Percentiles rank a stretch among this genome's conserved stretches.
Evolutionary conservation across 345 rosid species (phyloP).

Genomic region (Punica granatum): DNA sequence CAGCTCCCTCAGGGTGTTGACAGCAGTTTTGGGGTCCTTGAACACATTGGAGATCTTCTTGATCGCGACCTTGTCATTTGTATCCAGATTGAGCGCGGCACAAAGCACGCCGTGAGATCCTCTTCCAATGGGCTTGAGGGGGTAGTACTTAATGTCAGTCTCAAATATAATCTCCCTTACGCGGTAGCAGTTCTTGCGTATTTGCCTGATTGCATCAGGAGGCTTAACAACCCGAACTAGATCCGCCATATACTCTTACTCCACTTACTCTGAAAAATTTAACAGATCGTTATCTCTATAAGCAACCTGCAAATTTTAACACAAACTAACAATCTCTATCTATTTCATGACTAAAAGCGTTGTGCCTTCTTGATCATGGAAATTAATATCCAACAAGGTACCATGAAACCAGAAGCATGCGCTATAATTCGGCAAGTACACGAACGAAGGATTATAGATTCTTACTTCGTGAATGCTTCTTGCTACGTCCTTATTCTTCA

Average conservation of each 20-base stretch:
- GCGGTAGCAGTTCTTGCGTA: conserved; percentile 75
- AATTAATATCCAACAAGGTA: conserved; percentile 4
- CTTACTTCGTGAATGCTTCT: too few species aligned
- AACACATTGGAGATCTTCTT: conserved; percentile 82
- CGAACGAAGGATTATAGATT: too few species aligned
- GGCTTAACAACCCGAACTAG: conserved; percentile 83
- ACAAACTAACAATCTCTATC: too few species aligned
- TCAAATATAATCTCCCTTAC: conserved; percentile 87
- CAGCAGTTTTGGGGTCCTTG: conserved; percentile 54
- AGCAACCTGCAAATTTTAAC: too few species aligned
- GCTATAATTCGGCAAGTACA: too few species aligned
- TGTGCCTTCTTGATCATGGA: conserved; percentile 9
- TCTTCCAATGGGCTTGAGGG: conserved; percentile 79
- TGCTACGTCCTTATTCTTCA: conserved; percentile 22
- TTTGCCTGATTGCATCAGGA: conserved; percentile 52
- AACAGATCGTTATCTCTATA: too few species aligned
- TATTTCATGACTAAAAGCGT: too few species aligned
- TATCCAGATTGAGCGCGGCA: conserved; percentile 68
- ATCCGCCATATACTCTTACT: conserved; percentile 43
- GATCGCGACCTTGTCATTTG: conserved; percentile 76
- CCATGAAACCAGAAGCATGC: too few species aligned
- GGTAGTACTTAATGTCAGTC: conserved; percentile 75
- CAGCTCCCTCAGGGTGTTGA: conserved; percentile 71
- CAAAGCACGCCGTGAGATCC: conserved; percentile 90
- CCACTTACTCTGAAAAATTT: neutral